Percentiles rank a stretch among this genome's conserved stretches.
Evolutionary conservation across 2,329 filamentous ascomycete species (phyloP).

Genomic region (Fusarium falciforme): DNA sequence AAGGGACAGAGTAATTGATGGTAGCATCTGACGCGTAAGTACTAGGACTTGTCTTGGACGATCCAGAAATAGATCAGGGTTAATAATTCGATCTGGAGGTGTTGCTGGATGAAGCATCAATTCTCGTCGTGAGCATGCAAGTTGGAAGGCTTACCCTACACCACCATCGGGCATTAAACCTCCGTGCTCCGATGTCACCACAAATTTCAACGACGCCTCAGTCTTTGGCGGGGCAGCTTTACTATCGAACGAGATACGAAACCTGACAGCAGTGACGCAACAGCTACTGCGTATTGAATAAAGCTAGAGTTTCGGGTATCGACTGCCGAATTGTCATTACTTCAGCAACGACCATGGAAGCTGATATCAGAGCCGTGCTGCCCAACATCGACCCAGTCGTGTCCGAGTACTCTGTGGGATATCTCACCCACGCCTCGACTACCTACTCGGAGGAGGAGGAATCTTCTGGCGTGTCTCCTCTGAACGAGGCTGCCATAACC

Average conservation of each 20-base stretch:
- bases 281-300: not conserved
- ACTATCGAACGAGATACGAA: slow-evolving; percentile 23
- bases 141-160: slow-evolving; percentile 21
- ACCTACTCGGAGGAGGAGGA: slow-evolving; percentile 82
- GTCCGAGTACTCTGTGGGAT: slow-evolving; percentile 93
- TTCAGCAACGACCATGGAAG: slow-evolving; percentile 72
- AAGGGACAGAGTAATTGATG: slow-evolving; percentile 3
- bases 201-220: slow-evolving; percentile 43
- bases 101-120: not conserved
- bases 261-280: slow-evolving; percentile 5
- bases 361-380: slow-evolving; percentile 85
- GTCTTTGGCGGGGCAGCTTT: slow-evolving; percentile 37
- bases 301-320: not conserved
- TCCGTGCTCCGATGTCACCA: slow-evolving; percentile 32
- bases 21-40: slow-evolving; percentile 1
- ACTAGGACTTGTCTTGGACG: not conserved
- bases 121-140: not conserved
- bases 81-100: not conserved
- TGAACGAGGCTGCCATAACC: slow-evolving; percentile 84
- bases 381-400: slow-evolving; percentile 89
- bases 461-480: slow-evolving; percentile 74
- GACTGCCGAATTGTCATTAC: not conserved
- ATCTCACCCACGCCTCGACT: slow-evolving; percentile 91
- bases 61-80: not conserved
- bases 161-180: slow-evolving; percentile 27